Base-by-base conservation (phyloP, 768 basidiomycete genomes). In the Lactifluus pinguis region DNA sequence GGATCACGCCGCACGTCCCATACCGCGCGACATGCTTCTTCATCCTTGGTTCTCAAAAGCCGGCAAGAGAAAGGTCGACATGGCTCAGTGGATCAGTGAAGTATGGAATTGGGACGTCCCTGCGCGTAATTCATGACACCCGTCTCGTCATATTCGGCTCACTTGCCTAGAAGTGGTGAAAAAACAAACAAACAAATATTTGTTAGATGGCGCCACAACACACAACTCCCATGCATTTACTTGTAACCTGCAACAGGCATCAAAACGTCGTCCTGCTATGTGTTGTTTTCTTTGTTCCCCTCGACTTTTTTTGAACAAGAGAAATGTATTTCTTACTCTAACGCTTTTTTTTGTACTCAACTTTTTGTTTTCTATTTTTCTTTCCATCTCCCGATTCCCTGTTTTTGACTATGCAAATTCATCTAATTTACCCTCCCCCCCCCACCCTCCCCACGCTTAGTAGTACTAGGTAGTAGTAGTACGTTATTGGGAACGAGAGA, bases 71-170 rank as follows among this genome's bases (percentile, higher is more conserved):
- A 87, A 89, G 62, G 83, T 88, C 39, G 83, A 89, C 60, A 91
- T 93, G 87, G 84, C 82, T 5, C 83, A 80, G 68, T 93, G 90
- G 90, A 85, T 90, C 54, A 75, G 81, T 60, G 78, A 85, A 68
- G 84, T 90, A 44, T 89, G 86, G 86, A 83, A 79, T 55, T 89
- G 86, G 87, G 56, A 65, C 17, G 4, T 45, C n/a, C 51, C 55
- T 2, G n/a, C 36, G 25, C 21, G 55, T 50, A 45, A 32, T 39
- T 41, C 55, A 11, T 61, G 42, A 61, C 49, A 1, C 25, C 25
- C 25, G 25, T 25, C 25, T 2, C 25, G 25, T 25, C 25, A 25
- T 25, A 25, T 25, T 25, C 25, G 25, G 25, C 25, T 25, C 25
- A 25, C 25, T 25, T 25, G 25, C 25, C 25, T 25, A 25, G 25